Base-by-base conservation (phyloP, 345 rosid species). In the Salix viminalis region DNA sequence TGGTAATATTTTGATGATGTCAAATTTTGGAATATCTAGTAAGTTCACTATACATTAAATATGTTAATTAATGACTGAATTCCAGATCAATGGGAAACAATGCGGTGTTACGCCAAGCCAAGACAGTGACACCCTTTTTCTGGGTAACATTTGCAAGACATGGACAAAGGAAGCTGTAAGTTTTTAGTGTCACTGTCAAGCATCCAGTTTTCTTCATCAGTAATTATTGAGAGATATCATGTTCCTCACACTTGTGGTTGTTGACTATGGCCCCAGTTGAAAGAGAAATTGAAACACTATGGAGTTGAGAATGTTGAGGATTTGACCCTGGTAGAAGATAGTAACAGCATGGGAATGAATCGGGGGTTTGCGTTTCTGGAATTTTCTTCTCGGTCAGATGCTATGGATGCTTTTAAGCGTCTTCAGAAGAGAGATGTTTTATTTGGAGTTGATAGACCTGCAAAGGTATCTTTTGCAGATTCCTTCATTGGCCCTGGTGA, bases 341-440 rank as follows among this genome's bases (percentile, higher is more conserved):
- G 83, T 80, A 91, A 92, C 92, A 89, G 86, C 44, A 89, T 75
- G 67, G 97, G 94, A 82, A 88, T 90, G 95, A 96, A 96, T 81
- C 84, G 98, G 72, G 99, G 99, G n/a, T 96, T 91, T 89, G 99
- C 98, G 15, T 96, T 96, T 84, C 75, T 96, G 88, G 98, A 96
- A 76, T 93, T 96, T 81, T 85, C 94, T 71, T 91, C 95, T 81
- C 99, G 93, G 76, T 88, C 95, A 61, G 98, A 96, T 73, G 95
- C 98, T 23, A 90, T 88, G 97, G 97, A 92, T 83, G 97, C 93
- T 81, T 89, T 92, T 90, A 96, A 89, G 85, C 90, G 92, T 70
- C 98, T 96, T 83, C 92, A 88, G 80, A 86, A 89, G 79, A 93
- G 97, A 81, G 99, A 96, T 84, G 89, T 93, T 79, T 75, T 90